phyloP scores from a whole-genome alignment of 2,329 filamentous ascomycete species.

The Fusarium nisikadoi region DNA sequence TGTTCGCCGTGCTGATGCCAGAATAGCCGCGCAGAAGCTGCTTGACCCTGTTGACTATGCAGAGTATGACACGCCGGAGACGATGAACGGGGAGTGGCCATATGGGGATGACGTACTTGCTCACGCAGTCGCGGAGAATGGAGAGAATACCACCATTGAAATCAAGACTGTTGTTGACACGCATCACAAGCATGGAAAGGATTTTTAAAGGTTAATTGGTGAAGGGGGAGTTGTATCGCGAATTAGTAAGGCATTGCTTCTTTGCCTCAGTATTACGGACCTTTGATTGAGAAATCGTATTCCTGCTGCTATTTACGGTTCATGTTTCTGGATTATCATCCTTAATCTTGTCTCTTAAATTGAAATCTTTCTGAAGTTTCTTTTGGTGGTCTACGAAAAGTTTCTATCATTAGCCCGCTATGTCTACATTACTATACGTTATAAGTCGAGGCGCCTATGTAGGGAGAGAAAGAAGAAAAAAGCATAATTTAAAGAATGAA shows the following conservation, averaged over 20 bases:
- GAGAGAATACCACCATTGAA: slow-evolving; percentile 48
- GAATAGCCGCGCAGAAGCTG: slow-evolving; percentile 47
- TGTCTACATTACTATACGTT: too few relatives aligned
- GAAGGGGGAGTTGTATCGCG: too few relatives aligned
- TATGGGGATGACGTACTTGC: slow-evolving; percentile 58
- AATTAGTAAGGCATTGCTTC: background rate
- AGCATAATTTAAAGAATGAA: background rate
- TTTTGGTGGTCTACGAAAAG: background rate
- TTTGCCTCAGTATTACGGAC: background rate
- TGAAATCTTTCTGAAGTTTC: background rate
- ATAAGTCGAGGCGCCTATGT: too few relatives aligned
- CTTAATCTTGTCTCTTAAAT: background rate
- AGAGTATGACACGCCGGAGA: slow-evolving; percentile 50
- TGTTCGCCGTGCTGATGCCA: slow-evolving; percentile 47
- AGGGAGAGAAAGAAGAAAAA: background rate
- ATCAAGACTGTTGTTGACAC: background rate
- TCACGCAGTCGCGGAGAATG: slow-evolving; percentile 55
- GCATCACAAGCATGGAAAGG: background rate
- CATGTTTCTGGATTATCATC: background rate
- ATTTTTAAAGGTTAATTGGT: background rate
- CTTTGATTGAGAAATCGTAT: background rate
- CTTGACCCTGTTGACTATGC: slow-evolving; percentile 48
- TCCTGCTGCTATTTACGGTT: too few relatives aligned
- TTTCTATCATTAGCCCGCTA: too few relatives aligned
- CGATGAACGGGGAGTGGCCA: slow-evolving; percentile 51